Conservation (phyloP, 225 moss, liverwort and hornwort species). For the Asterella californica region DNA sequence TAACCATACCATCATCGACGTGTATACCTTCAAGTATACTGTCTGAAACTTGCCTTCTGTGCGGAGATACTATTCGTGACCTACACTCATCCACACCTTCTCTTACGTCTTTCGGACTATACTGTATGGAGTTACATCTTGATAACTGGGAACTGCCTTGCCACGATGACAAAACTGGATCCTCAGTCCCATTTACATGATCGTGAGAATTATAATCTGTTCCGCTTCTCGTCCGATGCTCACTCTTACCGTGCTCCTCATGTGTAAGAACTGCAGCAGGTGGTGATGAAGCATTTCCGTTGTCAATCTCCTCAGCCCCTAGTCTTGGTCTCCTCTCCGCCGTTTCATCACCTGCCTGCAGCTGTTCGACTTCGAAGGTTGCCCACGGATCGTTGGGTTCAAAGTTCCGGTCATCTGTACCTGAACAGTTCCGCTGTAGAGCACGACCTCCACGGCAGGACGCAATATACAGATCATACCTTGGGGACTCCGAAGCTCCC, state of each 20-base stretch:
- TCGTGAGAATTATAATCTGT: neutral
- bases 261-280: neutral
- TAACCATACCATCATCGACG: neutral
- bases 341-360: neutral
- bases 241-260: neutral
- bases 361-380: neutral
- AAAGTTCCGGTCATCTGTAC: neutral
- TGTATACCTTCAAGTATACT: neutral
- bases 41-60: neutral
- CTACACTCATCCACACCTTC: neutral
- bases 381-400: conserved; percentile 16
- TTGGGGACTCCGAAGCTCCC: conserved; percentile 35
- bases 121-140: conserved; percentile 3
- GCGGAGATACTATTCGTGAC: neutral
- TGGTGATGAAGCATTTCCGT: neutral
- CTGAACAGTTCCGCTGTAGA: neutral
- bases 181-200: neutral
- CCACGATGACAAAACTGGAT: conserved; percentile 1
- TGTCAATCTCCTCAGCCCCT: neutral
- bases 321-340: neutral
- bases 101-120: neutral
- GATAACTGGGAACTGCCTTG: neutral
- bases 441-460: neutral
- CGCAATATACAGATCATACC: conserved; percentile 28
- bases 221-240: neutral